Percentiles rank a stretch among this genome's conserved stretches.
Conservation (phyloP, 768 basidiomycete species). For the Lepiota venenata region DNA sequence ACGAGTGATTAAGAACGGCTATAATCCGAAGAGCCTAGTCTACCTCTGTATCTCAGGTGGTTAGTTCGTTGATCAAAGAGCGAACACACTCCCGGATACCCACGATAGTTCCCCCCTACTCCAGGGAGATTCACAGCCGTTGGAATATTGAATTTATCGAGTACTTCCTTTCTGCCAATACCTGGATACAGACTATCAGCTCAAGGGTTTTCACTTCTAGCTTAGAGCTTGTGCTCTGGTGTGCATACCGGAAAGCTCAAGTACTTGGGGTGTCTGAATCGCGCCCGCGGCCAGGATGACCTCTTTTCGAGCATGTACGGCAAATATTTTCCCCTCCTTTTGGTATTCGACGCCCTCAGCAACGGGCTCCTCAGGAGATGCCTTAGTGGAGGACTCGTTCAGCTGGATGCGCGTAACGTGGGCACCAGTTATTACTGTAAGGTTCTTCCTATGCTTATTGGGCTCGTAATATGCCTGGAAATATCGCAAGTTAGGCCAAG, state of each 20-base stretch:
- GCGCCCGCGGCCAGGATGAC: constrained; percentile 54
- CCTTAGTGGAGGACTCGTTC: constrained; percentile 35
- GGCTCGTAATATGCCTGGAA: constrained; percentile 13
- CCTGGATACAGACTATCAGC: background rate
- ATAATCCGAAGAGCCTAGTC: background rate
- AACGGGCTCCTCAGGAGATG: constrained; percentile 29
- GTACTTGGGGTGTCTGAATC: constrained; percentile 17
- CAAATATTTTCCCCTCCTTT: constrained; percentile 24
- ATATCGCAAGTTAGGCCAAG: background rate
- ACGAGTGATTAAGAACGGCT: background rate
- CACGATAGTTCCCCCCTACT: constrained; percentile 10
- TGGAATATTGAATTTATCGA: constrained; percentile 3
- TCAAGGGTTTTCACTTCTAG: no score
- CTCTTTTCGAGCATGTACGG: constrained; percentile 40
- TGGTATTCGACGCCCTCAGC: constrained; percentile 31
- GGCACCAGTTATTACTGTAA: constrained; percentile 21
- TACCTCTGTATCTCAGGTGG: constrained; percentile 2
- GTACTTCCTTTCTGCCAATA: background rate
- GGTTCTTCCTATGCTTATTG: constrained; percentile 18
- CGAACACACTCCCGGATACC: background rate
- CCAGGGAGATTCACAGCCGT: constrained; percentile 4
- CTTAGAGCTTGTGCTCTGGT: background rate
- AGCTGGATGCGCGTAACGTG: constrained; percentile 29
- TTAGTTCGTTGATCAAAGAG: background rate
- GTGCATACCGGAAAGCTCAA: constrained; percentile 26